Evolutionary conservation across 768 basidiomycete genomes (phyloP).

Genomic region (Coprinopsis strossmayeri): DNA sequence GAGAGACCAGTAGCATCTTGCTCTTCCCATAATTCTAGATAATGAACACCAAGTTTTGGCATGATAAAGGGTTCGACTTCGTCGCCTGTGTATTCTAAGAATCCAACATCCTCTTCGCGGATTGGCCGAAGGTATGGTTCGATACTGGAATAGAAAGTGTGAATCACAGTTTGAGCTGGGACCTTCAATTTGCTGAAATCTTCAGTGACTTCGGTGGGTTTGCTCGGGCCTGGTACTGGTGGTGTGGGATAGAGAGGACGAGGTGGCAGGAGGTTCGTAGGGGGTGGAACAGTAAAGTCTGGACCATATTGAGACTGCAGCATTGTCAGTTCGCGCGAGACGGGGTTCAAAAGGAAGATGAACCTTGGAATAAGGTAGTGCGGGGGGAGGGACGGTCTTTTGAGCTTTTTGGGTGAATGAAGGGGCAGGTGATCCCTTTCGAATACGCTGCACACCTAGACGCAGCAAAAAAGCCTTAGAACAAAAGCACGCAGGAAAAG

Average conservation of each 20-base stretch:
- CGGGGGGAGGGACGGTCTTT: slow-evolving; percentile 41
- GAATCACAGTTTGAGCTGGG: slow-evolving; percentile 61
- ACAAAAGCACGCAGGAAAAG: neutral
- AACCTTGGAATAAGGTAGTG: slow-evolving; percentile 46
- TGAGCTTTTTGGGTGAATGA: slow-evolving; percentile 45
- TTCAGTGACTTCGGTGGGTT: slow-evolving; percentile 74
- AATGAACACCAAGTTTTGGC: slow-evolving; percentile 83
- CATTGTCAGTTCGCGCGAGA: neutral
- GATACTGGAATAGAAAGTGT: slow-evolving; percentile 81
- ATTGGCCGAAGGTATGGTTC: slow-evolving; percentile 88
- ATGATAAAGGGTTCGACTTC: slow-evolving; percentile 83
- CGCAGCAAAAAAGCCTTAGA: neutral
- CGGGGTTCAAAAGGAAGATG: neutral
- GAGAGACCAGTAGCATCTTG: slow-evolving; percentile 57
- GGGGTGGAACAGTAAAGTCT: slow-evolving; percentile 55
- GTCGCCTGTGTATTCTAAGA: slow-evolving; percentile 86
- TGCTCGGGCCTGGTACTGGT: slow-evolving; percentile 76
- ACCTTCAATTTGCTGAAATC: slow-evolving; percentile 85
- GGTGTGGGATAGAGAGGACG: slow-evolving; percentile 59
- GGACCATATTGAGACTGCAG: slow-evolving; percentile 32
- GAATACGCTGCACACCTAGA: slow-evolving; percentile 45
- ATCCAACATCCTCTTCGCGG: slow-evolving; percentile 93
- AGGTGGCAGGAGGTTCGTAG: slow-evolving; percentile 43
- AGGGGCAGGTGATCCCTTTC: slow-evolving; percentile 54
- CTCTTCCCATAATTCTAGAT: slow-evolving; percentile 90